Conservation (phyloP, 805 yeast genomes). For the Ogataea nitratoaversa region DNA sequence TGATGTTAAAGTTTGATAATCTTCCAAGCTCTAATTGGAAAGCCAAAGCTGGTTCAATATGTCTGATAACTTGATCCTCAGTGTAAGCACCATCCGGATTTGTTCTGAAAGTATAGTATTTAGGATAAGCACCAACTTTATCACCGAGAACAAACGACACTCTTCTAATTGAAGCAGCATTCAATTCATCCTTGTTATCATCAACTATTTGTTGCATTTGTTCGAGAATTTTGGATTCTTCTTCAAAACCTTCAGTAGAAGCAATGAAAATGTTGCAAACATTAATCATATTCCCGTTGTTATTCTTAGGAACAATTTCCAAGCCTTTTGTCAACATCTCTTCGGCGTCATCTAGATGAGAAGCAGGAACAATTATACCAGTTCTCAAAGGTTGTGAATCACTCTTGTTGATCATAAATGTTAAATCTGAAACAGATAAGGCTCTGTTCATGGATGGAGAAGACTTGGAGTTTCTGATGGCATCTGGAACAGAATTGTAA, state of each 20-base stretch:
- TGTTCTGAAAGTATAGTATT: conserved; percentile 84
- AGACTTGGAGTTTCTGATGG: conserved; percentile 36
- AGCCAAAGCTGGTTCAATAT: conserved; percentile 96
- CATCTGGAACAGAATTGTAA: conserved; percentile 62
- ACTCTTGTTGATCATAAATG: conserved; percentile 69
- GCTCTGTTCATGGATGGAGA: conserved; percentile 64
- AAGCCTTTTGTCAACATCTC: conserved; percentile 74
- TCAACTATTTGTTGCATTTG: conserved; percentile 63
- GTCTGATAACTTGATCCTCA: conserved; percentile 94
- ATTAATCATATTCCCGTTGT: conserved; percentile 52
- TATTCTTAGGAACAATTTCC: conserved; percentile 56
- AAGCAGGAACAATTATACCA: conserved; percentile 78
- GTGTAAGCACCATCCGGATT: conserved; percentile 56
- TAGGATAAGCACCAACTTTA: conserved; percentile 83
- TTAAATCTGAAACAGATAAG: conserved; percentile 87
- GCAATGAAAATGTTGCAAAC: conserved; percentile 79
- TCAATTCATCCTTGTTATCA: conserved; percentile 66
- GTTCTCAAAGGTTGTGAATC: conserved; percentile 72
- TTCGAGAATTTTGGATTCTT: conserved; percentile 63
- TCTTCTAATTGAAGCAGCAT: conserved; percentile 78
- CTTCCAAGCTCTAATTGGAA: conserved; percentile 95
- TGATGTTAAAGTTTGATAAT: conserved; percentile 90
- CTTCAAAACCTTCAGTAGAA: conserved; percentile 66
- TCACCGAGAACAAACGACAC: conserved; percentile 86
- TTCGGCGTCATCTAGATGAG: conserved; percentile 86